Base-by-base conservation (phyloP, 169 alveolate species). In the Eimeria brunetti region DNA sequence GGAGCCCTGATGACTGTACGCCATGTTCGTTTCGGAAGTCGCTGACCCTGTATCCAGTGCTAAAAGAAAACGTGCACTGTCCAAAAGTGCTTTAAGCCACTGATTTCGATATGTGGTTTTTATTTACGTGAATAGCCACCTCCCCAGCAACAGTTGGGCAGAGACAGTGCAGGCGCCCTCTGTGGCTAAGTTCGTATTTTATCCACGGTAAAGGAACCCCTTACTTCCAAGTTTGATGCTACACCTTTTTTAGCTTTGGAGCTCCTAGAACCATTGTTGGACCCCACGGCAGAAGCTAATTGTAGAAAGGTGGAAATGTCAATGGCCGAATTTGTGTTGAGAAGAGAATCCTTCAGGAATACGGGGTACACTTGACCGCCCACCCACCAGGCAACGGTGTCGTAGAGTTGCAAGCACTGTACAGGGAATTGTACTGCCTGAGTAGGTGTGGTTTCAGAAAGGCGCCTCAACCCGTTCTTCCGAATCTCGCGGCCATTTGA, bases 281-380 rank as follows among this genome's bases (percentile, higher is more conserved):
- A 56, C 22, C 90, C 86, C 44, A 89, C 64, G 18, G 46, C 80
- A 36, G 88, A 53, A 30, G 80, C 78, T 18, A 89, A 49, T 44
- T 89, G 75, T 27, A 51, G 41, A 95, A 97, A 97, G 36, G 95
- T 88, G 16, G 97, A 97, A 60, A 96, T 95, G 95, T 97, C 98
- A 88, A 97, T 96, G 76, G 95, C 91, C 6, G 98, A 94, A 83
- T 96, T 96, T 20, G 97, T 92, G 94, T 97, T 97, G 49, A 97
- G 96, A 5, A 97, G 89, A 20, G 97, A 94, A 88, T 97, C 97
- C 73, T 96, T 95, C 89, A 88, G 44, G 81, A 97, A 97, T 5
- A 96, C 96, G 67, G 98, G 98, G 78, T 96, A 97, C 71, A 95
- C 96, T 12, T 91, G 91, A 8, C 89, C 93, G 11, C 80, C 41